Evolutionary conservation across 1,284 basidiomycete species (phyloP), one percentile per base, ranked within the genome.

Genomic region (Hemileia vastatrix): DNA sequence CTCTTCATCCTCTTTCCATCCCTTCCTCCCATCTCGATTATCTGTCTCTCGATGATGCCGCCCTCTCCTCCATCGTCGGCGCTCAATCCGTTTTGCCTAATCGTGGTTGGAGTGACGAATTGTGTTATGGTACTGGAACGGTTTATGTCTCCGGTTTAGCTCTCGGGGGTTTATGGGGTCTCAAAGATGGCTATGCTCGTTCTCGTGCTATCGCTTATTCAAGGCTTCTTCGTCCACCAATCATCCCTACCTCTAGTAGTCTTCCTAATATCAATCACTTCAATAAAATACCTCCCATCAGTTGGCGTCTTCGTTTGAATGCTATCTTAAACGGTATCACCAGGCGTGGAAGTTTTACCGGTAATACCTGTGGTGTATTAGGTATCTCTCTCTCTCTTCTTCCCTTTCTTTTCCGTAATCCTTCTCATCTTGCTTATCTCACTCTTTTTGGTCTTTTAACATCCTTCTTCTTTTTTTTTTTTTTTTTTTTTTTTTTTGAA

Each of bases 101-200:
- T 76, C 82, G 95, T 77, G 94, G 95, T 64, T 99, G 92, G 93
- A 90, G 90, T 78, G 95, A 99, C 80, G 95, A 98, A 79, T 81
- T 99, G 65, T 96, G 92, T 83, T 97, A 98, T 79, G 95, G 95
- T 70, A 97, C 94, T 71, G 95, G 95, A 63, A 95, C 93, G 68
- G 96, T 93, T 79, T 98, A 98, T 84, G 85, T 98, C 61, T 83
- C 88, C 74, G 95, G 93, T 77, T 83, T 98, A 75, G 86, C 86
- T 71, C 79, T 95, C 76, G 94, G 94, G 77, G 95, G 94, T 71
- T 79, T 86, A 68, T 95, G 94, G 88, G 95, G 95, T 69, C 80
- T 96, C 71, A 89, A 90, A 75, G 95, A 98, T 82, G 95, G 95
- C 72, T 83, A 90, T 74, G 80, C 82, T 74, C 83, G 90, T 77